These are phyloP conservation scores for Turritis glabra DNA, from an alignment of 345 rosid genomes.

Conservation along the genomic window DNA sequence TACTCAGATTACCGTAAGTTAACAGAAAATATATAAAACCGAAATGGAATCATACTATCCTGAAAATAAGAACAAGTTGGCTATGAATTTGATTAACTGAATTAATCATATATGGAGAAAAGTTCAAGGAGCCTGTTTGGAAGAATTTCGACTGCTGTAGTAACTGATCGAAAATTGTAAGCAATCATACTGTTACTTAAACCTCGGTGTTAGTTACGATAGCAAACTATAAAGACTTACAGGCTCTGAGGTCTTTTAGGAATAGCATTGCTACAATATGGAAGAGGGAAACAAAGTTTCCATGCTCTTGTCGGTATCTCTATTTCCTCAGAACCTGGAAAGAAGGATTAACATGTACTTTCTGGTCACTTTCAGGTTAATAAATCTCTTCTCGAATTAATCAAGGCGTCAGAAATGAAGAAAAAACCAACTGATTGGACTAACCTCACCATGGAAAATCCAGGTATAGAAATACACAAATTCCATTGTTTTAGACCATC, in stretches of 20 bases:
- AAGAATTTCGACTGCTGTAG: neutral
- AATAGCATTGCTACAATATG: slow-evolving; percentile 14
- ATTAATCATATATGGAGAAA: slow-evolving; percentile 6
- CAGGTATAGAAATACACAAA: slow-evolving; percentile 42
- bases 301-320: neutral
- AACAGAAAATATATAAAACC: neutral
- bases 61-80: slow-evolving; percentile 7
- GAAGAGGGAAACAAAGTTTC: neutral
- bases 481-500: neutral
- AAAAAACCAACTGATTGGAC: slow-evolving; percentile 70
- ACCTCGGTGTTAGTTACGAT: neutral
- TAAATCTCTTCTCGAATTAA: slow-evolving; percentile 72
- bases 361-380: slow-evolving; percentile 67
- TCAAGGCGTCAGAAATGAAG: slow-evolving; percentile 61
- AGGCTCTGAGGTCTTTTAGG: slow-evolving; percentile 6
- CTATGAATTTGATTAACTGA: neutral
- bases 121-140: neutral
- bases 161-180: neutral
- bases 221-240: slow-evolving; percentile 1
- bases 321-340: slow-evolving; percentile 17
- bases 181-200: slow-evolving; percentile 6
- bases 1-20: neutral
- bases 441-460: slow-evolving; percentile 48
- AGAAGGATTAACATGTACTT: neutral
- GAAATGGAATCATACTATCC: neutral